Evolutionary conservation across 306 rosid genomes (phyloP), one percentile per base, ranked within the genome.

Genomic region (Cicer pinnatifidum): DNA sequence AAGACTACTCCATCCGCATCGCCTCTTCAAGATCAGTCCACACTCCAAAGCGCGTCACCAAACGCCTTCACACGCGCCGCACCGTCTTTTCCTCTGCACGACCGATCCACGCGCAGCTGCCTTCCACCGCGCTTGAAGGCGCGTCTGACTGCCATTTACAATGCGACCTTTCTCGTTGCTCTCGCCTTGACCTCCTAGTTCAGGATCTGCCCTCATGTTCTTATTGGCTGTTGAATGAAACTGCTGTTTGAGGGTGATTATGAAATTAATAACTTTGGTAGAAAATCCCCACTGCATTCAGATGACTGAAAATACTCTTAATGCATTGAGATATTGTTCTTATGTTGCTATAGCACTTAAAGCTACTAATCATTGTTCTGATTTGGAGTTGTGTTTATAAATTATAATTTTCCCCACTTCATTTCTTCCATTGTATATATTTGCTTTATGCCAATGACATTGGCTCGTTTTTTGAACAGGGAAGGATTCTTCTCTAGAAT

Each of bases 401-500:
- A 58, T 77, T 50, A 15, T 64, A 57, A 64, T 66, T 77, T 50
- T 61, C 3, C 12, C 48, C 62, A 6, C 28, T 40, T 35, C 37
- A 50, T 43, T 38, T 54, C 35, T 28, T 28, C 4, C 35, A 28
- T 28, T 28, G 33, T 64, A 8, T 23, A 19, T 28, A 60, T 60
- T 58, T 72, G 61, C 47, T 67, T 19, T 45, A 8, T 68, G 70
- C 23, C 15, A 15, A 54, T 71, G 51, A 60, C 69, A 67, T 62
- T 46, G 62, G 74, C 58, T 67, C n/a, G 8, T 79, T 80, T 72
- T 61, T 67, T 85, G 75, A 73, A 66, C 67, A 94, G 99, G 92
- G 97, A 91, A 63, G 99, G 96, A 50, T 86, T 91, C 69, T 81
- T 78, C 85, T 87, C 89, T 63, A 73, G 85, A 77, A 75, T 79